Evolutionary conservation across 2,329 filamentous ascomycete genomes (phyloP).

Genomic region (Pezicula carpinea): DNA sequence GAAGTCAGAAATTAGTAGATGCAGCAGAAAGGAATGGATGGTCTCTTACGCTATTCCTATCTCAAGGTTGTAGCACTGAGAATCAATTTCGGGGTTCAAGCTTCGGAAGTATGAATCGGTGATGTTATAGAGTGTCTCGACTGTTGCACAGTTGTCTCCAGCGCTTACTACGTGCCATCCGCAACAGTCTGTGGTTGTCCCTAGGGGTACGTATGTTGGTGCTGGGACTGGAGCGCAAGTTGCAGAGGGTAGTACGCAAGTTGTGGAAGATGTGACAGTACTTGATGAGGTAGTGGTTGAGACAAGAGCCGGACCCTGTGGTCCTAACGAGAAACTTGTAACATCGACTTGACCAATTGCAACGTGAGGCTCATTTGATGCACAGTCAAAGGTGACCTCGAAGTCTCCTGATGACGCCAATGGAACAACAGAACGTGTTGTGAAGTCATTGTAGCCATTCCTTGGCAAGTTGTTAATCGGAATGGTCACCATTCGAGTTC

Average conservation of each 20-base stretch:
- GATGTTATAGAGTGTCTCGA: not conserved
- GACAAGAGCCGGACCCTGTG: no score
- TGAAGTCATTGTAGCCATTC: no score
- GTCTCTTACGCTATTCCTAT: not conserved
- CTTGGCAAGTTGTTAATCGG: no score
- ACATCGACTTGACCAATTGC: no score
- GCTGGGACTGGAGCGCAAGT: not conserved
- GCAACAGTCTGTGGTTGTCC: not conserved
- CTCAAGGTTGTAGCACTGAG: not conserved
- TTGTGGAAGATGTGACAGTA: no score
- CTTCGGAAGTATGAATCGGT: not conserved
- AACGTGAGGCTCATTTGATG: no score
- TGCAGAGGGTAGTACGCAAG: not conserved
- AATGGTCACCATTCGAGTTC: no score
- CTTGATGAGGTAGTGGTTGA: no score
- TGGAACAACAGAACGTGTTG: no score
- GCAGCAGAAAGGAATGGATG: not conserved
- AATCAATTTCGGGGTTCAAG: not conserved
- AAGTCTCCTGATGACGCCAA: no score
- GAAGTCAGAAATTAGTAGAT: not conserved
- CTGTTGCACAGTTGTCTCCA: not conserved
- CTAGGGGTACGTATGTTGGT: not conserved
- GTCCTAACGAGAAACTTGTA: no score
- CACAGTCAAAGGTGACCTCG: no score
- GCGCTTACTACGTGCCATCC: not conserved